These are phyloP conservation scores for Talaromyces ruber DNA, from an alignment of 495 filamentous ascomycete species.

Conservation along the genomic window DNA sequence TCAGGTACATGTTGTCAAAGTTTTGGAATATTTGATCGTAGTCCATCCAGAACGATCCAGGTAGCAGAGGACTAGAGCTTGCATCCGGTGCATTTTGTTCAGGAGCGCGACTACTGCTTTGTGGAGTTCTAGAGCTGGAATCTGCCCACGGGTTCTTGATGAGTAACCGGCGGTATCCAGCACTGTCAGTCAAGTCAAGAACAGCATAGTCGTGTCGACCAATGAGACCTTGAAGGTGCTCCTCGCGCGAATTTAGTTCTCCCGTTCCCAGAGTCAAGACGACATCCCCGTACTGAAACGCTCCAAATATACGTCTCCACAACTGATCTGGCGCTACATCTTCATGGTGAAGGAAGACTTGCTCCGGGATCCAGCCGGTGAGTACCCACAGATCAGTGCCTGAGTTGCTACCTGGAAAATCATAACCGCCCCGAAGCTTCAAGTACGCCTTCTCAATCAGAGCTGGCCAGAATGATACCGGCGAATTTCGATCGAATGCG, in stretches of 20 bases:
- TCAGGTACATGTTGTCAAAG: slow-evolving; percentile 92
- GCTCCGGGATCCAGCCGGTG: slow-evolving; percentile 95
- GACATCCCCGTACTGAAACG: slow-evolving; percentile 72
- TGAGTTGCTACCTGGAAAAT: slow-evolving; percentile 98
- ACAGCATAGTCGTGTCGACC: slow-evolving; percentile 93
- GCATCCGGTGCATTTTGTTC: slow-evolving; percentile 5
- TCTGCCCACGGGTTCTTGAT: slow-evolving; percentile 97
- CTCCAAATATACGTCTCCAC: slow-evolving; percentile 69
- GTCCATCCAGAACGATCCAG: slow-evolving; percentile 88
- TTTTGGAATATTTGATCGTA: slow-evolving; percentile 76
- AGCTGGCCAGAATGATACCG: slow-evolving; percentile 77
- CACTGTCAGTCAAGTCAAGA: slow-evolving; percentile 62
- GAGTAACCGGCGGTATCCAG: slow-evolving; percentile 57
- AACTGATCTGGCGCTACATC: slow-evolving; percentile 65
- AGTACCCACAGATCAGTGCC: slow-evolving; percentile 86
- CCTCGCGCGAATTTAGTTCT: slow-evolving; percentile 60
- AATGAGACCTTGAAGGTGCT: slow-evolving; percentile 70
- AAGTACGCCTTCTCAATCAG: slow-evolving; percentile 94
- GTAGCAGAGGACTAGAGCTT: slow-evolving; percentile 22
- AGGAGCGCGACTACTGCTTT: slow-evolving; percentile 6
- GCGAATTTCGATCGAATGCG: slow-evolving; percentile 80
- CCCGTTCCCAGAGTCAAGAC: slow-evolving; percentile 88
- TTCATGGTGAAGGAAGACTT: slow-evolving; percentile 79
- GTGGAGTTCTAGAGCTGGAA: slow-evolving; percentile 29
- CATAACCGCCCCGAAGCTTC: slow-evolving; percentile 94